Base-by-base conservation (phyloP, 768 basidiomycete species). In the Suillus placidus region DNA sequence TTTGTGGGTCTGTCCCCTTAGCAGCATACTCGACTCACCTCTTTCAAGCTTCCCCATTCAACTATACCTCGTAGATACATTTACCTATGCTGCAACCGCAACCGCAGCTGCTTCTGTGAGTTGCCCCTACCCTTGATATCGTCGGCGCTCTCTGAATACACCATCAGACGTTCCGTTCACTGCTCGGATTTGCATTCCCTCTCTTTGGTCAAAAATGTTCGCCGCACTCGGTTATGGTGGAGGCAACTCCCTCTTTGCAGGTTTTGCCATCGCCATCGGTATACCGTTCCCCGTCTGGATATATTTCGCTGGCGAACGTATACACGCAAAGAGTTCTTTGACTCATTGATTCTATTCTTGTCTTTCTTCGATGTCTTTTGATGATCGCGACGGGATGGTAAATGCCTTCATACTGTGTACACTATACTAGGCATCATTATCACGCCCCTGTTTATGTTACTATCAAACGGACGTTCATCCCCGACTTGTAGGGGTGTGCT, bases 41-140 rank as follows among this genome's bases (percentile, higher is more conserved):
- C 61, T 65, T 62, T 26, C 38, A 37, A 65, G 87, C 81, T 80
- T 91, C 35, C 89, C 88, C 0, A 89, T 90, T 60, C 83, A 84
- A 71, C 76, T 91, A 34, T 90, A 91, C 70, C 83, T 92, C 42
- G 87, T 91, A 26, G 90, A 91, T 74, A 81, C 88, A 0, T 92
- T 91, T 77, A 80, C 79, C 10, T 89, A 84, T 68, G 88, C 88
- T 38, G 89, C 89, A 13, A 87, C 85, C 66, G 89, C 89, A 1
- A 75, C 85, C 6, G 85, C 87, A 0, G 88, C 88, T 4, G 85
- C 86, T 43, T 79, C 88, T 12, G 88, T 89, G 71, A 60, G 81
- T 75, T 4, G 8, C 30, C 23, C 4, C 62, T 64, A 42, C 40
- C 34, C 51, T 35, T 13, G 42, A 43, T 43, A 43, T 58, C 23